Conservation (phyloP, 2,329 filamentous ascomycete genomes). For the Dactylellina sp. region DNA sequence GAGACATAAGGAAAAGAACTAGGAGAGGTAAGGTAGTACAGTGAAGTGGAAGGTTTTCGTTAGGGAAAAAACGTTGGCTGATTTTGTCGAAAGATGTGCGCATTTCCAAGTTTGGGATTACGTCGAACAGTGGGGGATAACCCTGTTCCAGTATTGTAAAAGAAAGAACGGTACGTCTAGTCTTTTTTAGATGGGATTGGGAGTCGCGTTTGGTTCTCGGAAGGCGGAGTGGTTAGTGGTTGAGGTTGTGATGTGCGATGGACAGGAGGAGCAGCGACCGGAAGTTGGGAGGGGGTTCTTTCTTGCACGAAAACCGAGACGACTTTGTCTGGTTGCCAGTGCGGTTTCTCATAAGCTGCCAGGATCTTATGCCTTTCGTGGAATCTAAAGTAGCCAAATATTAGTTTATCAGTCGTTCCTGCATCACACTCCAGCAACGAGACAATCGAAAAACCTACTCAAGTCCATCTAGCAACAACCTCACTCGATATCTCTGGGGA, state of each 20-base stretch:
- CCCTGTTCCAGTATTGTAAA: not conserved
- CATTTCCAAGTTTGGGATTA: too few relatives aligned
- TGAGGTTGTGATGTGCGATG: not conserved
- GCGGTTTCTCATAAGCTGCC: not conserved
- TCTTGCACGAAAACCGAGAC: conserved; percentile 14
- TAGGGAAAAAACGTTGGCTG: too few relatives aligned
- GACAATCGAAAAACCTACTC: conserved; percentile 15
- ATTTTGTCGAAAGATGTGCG: too few relatives aligned
- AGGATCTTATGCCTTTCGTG: conserved; percentile 5
- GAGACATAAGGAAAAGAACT: not conserved
- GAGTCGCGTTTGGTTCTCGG: conserved; percentile 17
- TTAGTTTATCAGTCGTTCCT: not conserved
- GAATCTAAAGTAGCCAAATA: conserved; percentile 4
- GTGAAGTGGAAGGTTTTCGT: too few relatives aligned
- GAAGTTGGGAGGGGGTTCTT: conserved; percentile 2
- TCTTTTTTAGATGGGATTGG: conserved; percentile 11
- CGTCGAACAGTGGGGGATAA: not conserved
- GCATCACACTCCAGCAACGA: not conserved
- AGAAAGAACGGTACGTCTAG: conserved; percentile 1
- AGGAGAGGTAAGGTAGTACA: too few relatives aligned
- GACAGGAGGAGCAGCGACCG: conserved; percentile 1
- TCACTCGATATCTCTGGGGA: conserved; percentile 1
- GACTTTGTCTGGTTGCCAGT: conserved; percentile 12
- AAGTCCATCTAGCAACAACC: conserved; percentile 23
- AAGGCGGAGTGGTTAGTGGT: not conserved